A percentile compares a stretch with the other conserved stretches of the same genome.
Evolutionary conservation across 108 stramenopile species (phyloP).

Genomic region (Skeletonema menzelii): DNA sequence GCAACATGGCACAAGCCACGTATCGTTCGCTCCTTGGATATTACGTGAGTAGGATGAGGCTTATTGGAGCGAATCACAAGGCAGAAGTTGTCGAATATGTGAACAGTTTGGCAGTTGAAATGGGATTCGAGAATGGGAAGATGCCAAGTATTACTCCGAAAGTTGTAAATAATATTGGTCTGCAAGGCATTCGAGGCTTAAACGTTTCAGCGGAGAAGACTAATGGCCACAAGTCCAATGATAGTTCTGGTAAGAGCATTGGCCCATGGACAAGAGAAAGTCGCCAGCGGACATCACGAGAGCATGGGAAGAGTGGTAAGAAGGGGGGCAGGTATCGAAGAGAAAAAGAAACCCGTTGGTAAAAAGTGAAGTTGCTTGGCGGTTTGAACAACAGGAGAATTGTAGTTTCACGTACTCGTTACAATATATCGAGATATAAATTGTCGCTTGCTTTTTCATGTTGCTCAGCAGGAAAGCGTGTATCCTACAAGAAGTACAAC

Average conservation of each 20-base stretch:
- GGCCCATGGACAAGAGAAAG: background rate
- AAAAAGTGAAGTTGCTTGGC: background rate
- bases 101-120: conserved; percentile 48
- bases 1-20: conserved; percentile 21
- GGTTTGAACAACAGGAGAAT: no score
- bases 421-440: no score
- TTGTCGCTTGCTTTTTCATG: no score
- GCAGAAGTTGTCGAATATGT: conserved; percentile 56
- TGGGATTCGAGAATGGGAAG: conserved; percentile 34
- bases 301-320: background rate
- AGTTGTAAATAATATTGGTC: conserved; percentile 24
- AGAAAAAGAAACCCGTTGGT: background rate
- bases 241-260: background rate
- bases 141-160: conserved; percentile 22
- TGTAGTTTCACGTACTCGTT: no score
- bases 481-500: no score
- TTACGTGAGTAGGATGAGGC: conserved; percentile 54
- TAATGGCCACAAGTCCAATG: no score
- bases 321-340: background rate
- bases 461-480: no score
- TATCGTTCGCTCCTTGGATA: conserved; percentile 78
- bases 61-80: conserved; percentile 43
- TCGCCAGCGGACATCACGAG: background rate
- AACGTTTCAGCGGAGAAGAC: conserved; percentile 9
- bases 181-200: conserved; percentile 32